Conservation (phyloP, 108 stramenopile species). For the Craspedostauros australis region DNA sequence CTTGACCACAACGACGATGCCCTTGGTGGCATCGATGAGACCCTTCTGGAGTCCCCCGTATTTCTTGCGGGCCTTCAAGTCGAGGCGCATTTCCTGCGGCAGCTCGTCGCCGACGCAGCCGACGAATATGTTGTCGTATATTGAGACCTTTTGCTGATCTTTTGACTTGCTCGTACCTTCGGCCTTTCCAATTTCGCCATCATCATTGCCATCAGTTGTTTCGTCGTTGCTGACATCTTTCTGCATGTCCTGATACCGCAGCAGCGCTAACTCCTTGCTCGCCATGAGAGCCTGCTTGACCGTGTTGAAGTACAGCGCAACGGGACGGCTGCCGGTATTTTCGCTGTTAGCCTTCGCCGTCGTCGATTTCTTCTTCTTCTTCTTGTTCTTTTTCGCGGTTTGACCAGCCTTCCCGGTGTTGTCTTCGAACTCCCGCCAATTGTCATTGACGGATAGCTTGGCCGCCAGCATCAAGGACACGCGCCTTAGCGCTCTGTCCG, state of each 20-base stretch:
- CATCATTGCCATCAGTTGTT: too few species aligned
- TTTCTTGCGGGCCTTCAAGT: constrained; percentile 9
- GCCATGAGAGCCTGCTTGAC: constrained; percentile 57
- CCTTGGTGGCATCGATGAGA: constrained; percentile 17
- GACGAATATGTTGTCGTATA: constrained; percentile 38
- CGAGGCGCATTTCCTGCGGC: constrained; percentile 4
- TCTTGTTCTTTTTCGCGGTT: background rate
- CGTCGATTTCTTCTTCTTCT: background rate
- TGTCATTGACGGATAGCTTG: constrained; percentile 19
- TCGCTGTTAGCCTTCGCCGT: background rate
- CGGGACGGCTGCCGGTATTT: constrained; percentile 12
- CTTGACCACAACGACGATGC: constrained; percentile 50
- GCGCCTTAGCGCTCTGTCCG: constrained; percentile 34
- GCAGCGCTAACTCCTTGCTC: constrained; percentile 33
- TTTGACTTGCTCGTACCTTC: constrained; percentile 1
- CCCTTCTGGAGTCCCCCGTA: constrained; percentile 5
- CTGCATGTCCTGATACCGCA: constrained; percentile 9
- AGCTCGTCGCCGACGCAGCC: constrained; percentile 31
- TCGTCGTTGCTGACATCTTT: too few species aligned
- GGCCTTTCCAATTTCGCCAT: too few species aligned
- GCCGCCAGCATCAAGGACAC: constrained; percentile 47
- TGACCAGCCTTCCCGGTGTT: background rate
- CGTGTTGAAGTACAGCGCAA: constrained; percentile 56
- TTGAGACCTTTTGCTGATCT: background rate
- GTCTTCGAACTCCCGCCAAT: constrained; percentile 27